Conservation (phyloP, 495 filamentous ascomycete species). For the Collariella sp. region DNA sequence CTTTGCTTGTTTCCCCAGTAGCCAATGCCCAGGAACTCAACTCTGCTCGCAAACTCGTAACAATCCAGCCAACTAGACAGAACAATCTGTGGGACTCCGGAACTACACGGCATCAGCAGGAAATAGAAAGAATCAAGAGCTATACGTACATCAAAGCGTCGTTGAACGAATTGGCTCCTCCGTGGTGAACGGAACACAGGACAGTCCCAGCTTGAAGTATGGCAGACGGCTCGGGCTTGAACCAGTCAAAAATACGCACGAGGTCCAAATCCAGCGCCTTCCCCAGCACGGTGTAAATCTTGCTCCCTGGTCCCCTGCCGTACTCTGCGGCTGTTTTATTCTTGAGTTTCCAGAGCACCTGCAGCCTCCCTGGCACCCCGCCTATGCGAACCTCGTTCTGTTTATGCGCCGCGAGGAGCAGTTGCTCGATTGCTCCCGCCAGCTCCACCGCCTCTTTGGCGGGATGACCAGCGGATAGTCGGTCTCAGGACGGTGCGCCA, state of each 20-base stretch:
- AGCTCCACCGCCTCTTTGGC: too few species aligned
- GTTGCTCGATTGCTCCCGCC: too few species aligned
- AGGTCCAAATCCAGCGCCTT: conserved; percentile 9
- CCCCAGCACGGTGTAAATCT: conserved; percentile 1
- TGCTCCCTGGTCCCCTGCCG: conserved; percentile 2
- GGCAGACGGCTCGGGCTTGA: conserved; percentile 26
- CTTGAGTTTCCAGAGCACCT: conserved; percentile 37
- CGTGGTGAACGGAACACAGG: conserved; percentile 32
- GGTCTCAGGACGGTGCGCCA: conserved; percentile 21
- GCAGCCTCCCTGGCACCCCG: conserved; percentile 13
- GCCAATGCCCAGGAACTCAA: conserved; percentile 42
- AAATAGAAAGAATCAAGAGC: not conserved
- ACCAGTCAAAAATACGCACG: conserved; percentile 29
- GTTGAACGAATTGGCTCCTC: conserved; percentile 35
- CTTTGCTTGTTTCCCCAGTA: conserved; percentile 31
- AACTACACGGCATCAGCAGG: conserved; percentile 20
- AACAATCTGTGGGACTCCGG: conserved; percentile 40
- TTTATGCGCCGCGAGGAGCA: conserved; percentile 37
- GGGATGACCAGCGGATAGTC: conserved; percentile 26
- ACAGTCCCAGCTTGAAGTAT: conserved; percentile 28
- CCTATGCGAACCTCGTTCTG: conserved; percentile 23
- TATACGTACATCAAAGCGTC: conserved; percentile 29
- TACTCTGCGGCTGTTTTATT: not conserved
- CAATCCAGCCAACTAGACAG: conserved; percentile 46
- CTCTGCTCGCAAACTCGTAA: conserved; percentile 43